Percentiles rank a stretch among this genome's conserved stretches.
phyloP scores from a whole-genome alignment of 495 filamentous ascomycete genomes.

The Rusavskia elegans region DNA sequence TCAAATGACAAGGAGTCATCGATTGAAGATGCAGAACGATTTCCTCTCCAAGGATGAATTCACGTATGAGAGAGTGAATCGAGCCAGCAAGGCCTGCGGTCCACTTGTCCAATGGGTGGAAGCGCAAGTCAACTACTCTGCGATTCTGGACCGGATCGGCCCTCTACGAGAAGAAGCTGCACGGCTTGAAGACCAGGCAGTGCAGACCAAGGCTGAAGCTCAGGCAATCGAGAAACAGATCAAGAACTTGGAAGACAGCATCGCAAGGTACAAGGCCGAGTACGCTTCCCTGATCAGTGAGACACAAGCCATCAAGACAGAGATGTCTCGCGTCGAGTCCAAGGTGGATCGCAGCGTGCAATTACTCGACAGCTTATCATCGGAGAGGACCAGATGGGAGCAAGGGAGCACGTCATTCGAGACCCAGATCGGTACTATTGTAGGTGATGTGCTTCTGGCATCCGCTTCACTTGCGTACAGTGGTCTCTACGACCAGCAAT shows the following conservation, averaged over 20 bases:
- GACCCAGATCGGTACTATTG: slow-evolving; percentile 89
- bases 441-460: slow-evolving; percentile 87
- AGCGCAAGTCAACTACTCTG: slow-evolving; percentile 93
- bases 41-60: slow-evolving; percentile 87
- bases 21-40: slow-evolving; percentile 80
- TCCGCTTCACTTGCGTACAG: slow-evolving; percentile 96
- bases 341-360: slow-evolving; percentile 95
- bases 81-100: slow-evolving; percentile 90
- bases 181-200: slow-evolving; percentile 70
- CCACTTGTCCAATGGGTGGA: slow-evolving; percentile 95
- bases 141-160: slow-evolving; percentile 88
- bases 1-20: slow-evolving; percentile 74
- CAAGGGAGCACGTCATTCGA: slow-evolving; percentile 95
- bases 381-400: slow-evolving; percentile 86
- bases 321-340: slow-evolving; percentile 91
- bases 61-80: slow-evolving; percentile 87
- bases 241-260: slow-evolving; percentile 67
- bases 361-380: slow-evolving; percentile 84
- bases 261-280: slow-evolving; percentile 91
- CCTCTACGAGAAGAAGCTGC: slow-evolving; percentile 83
- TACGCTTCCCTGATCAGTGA: slow-evolving; percentile 94
- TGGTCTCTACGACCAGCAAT: slow-evolving; percentile 94
- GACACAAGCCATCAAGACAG: slow-evolving; percentile 89
- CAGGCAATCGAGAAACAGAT: slow-evolving; percentile 84
- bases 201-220: slow-evolving; percentile 88